These are phyloP conservation scores for Rachicladosporium sp. DNA, from an alignment of 2,329 filamentous ascomycete genomes.

Conservation along the genomic window DNA sequence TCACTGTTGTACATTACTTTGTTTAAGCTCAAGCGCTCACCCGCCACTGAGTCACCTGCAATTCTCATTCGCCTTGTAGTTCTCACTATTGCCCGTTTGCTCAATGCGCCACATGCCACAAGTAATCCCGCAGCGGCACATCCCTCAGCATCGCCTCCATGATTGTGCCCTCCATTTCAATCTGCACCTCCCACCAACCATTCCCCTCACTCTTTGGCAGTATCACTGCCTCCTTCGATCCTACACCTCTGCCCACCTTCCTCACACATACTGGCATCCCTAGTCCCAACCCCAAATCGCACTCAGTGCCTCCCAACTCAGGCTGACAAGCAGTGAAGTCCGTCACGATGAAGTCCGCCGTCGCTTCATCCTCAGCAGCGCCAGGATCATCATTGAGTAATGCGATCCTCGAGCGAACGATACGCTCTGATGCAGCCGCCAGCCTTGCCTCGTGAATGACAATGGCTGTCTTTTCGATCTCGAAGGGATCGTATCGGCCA, in stretches of 20 bases:
- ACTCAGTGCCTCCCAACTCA: slow-evolving; percentile 3
- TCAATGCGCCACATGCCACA: slow-evolving; percentile 1
- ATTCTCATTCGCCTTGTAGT: too few relatives aligned
- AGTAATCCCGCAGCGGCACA: not conserved
- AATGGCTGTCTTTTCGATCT: slow-evolving; percentile 3
- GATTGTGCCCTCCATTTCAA: slow-evolving; percentile 8
- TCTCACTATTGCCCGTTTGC: too few relatives aligned
- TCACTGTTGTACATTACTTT: too few relatives aligned
- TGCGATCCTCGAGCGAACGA: slow-evolving; percentile 10
- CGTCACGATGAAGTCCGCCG: slow-evolving; percentile 9
- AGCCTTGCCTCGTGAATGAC: slow-evolving; percentile 1
- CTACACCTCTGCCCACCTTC: slow-evolving; percentile 8
- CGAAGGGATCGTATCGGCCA: slow-evolving; percentile 9
- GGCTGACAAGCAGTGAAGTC: slow-evolving; percentile 11
- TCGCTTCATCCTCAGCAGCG: slow-evolving; percentile 1
- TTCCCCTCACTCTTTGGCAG: slow-evolving; percentile 8
- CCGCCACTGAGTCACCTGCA: too few relatives aligned
- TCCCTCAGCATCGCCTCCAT: slow-evolving; percentile 12
- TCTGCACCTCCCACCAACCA: slow-evolving; percentile 13
- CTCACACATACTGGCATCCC: slow-evolving; percentile 9
- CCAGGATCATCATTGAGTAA: slow-evolving; percentile 8
- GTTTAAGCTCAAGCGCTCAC: too few relatives aligned
- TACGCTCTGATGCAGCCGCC: slow-evolving; percentile 5
- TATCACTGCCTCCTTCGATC: slow-evolving; percentile 7
- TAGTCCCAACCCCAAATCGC: slow-evolving; percentile 10